phyloP scores from a whole-genome alignment of 2,329 filamentous ascomycete genomes.

The Blastomyces percursus region DNA sequence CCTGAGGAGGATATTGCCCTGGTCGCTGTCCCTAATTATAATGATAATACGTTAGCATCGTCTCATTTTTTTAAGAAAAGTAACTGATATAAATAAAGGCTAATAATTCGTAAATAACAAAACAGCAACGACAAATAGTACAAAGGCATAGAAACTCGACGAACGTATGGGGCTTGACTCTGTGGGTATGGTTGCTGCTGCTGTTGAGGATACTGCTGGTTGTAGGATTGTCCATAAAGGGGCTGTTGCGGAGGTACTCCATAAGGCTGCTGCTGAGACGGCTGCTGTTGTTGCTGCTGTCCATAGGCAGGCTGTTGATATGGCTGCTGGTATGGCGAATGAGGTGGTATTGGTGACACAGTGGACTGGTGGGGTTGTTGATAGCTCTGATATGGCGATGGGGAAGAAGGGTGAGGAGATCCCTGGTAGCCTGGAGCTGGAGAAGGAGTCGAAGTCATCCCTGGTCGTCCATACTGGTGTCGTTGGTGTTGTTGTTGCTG shows the following conservation, averaged over 20 bases:
- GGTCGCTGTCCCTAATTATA: constrained; percentile 12
- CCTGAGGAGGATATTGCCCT: constrained; percentile 24
- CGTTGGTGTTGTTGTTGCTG: no score
- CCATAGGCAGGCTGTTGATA: constrained; percentile 22
- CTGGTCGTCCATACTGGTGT: constrained; percentile 20
- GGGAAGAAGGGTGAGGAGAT: constrained; percentile 15
- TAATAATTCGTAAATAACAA: background rate
- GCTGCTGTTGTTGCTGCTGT: constrained; percentile 20
- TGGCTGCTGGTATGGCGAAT: constrained; percentile 20
- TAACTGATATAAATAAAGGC: background rate
- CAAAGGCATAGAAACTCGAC: constrained; percentile 10
- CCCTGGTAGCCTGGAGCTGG: constrained; percentile 14
- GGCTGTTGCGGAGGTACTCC: constrained; percentile 21
- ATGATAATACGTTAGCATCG: constrained; percentile 4
- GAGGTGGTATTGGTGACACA: constrained; percentile 10
- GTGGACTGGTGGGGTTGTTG: constrained; percentile 28
- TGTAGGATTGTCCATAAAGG: constrained; percentile 24
- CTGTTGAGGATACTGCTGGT: constrained; percentile 26
- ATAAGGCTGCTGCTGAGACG: constrained; percentile 25
- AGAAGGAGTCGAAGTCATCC: constrained; percentile 21
- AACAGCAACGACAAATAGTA: constrained; percentile 1
- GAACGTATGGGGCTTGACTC: constrained; percentile 14
- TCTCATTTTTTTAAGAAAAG: background rate
- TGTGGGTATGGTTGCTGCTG: constrained; percentile 19
- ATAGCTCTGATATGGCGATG: constrained; percentile 24